These are phyloP conservation scores for Dittrichia graveolens DNA, from an alignment of 129 eudicot genomes.

Conservation along the genomic window DNA sequence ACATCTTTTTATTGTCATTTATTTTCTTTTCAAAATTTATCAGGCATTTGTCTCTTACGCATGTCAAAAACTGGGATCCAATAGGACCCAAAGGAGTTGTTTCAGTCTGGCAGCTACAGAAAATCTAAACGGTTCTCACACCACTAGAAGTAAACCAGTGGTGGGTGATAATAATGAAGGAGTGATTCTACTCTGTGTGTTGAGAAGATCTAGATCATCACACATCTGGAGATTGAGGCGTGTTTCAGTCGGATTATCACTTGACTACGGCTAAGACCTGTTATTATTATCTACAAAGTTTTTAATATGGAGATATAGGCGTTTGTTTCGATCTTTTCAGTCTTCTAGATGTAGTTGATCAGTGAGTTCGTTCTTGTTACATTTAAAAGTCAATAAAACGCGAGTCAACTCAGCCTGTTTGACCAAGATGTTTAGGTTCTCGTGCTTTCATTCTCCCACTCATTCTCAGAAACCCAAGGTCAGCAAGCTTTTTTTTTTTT, in stretches of 20 bases:
- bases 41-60: constrained; percentile 70
- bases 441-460: constrained; percentile 68
- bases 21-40: constrained; percentile 7
- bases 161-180: constrained; percentile 72
- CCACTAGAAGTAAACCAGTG: constrained; percentile 63
- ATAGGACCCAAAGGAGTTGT: constrained; percentile 52
- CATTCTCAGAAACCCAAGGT: constrained; percentile 76
- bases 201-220: constrained; percentile 91
- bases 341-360: constrained; percentile 41
- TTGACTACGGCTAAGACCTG: constrained; percentile 88
- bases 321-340: constrained; percentile 31
- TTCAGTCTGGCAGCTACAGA: constrained; percentile 96
- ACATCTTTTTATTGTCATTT: neutral
- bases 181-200: constrained; percentile 61
- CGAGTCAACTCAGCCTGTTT: constrained; percentile 15
- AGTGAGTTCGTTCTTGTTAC: constrained; percentile 34
- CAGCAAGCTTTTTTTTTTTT: constrained; percentile 13
- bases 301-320: constrained; percentile 11
- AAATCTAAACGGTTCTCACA: constrained; percentile 62
- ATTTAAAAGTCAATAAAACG: constrained; percentile 22
- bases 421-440: constrained; percentile 72
- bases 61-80: constrained; percentile 50
- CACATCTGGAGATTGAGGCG: constrained; percentile 96
- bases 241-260: constrained; percentile 73
- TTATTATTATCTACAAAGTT: constrained; percentile 28